These are phyloP conservation scores for Annona squamosa DNA, from an alignment of 164 flowering plant genomes.

Conservation along the genomic window DNA sequence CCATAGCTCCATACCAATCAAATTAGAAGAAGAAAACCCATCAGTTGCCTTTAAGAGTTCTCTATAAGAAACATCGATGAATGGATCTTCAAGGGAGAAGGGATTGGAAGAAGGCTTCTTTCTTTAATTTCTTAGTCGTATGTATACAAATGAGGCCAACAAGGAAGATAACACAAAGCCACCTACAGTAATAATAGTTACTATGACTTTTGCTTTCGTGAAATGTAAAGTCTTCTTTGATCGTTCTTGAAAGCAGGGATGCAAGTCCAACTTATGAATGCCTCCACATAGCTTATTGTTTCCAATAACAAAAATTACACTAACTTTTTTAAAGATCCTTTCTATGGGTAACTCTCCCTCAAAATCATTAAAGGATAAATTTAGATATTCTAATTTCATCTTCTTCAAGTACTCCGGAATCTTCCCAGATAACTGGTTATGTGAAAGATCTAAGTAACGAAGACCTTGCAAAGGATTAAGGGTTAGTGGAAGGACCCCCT, in stretches of 20 bases:
- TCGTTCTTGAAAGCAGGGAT: neutral
- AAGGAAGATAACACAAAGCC: neutral
- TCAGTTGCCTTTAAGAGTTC: constrained; percentile 3
- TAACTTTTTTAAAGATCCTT: neutral
- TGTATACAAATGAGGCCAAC: neutral
- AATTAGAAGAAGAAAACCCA: constrained; percentile 11
- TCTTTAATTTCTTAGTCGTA: neutral
- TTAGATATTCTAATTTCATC: neutral
- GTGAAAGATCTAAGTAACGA: neutral
- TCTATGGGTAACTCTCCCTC: neutral
- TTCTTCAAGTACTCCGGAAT: neutral
- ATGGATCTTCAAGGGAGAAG: neutral
- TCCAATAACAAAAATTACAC: neutral
- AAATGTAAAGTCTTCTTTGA: neutral
- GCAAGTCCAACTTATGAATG: neutral
- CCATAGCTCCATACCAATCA: constrained; percentile 31
- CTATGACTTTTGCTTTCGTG: neutral
- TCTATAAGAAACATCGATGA: neutral
- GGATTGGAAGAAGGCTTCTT: neutral
- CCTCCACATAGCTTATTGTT: neutral
- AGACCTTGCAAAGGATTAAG: neutral
- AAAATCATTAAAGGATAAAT: neutral
- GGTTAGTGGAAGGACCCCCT: neutral
- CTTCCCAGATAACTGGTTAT: neutral
- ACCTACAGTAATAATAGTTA: neutral